These are phyloP conservation scores for Rhodotorula paludigena DNA, from an alignment of 768 basidiomycete genomes.

Conservation along the genomic window DNA sequence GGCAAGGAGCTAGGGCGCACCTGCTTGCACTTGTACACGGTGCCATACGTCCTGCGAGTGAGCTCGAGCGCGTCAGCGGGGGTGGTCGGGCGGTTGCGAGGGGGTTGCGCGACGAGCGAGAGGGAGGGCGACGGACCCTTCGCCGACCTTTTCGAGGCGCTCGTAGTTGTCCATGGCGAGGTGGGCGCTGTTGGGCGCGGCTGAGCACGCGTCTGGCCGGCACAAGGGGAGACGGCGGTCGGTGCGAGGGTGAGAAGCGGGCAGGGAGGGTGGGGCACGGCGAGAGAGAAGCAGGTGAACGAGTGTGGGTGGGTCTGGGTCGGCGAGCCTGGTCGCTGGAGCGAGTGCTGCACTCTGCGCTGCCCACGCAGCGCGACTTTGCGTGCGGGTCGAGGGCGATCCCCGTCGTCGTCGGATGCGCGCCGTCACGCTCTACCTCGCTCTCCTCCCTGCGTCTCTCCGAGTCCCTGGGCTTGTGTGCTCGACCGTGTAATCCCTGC, in stretches of 20 bases:
- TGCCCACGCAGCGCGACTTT: too few species aligned
- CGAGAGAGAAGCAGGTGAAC: too few species aligned
- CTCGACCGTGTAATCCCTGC: not conserved
- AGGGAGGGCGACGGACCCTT: constrained; percentile 9
- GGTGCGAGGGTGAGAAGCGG: too few species aligned
- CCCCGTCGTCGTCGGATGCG: too few species aligned
- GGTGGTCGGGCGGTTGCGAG: not conserved
- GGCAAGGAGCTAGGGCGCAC: constrained; percentile 72
- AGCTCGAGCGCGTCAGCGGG: not conserved
- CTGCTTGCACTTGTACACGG: constrained; percentile 94
- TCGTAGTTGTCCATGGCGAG: constrained; percentile 32
- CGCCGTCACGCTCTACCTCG: too few species aligned
- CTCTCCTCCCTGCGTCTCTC: not conserved
- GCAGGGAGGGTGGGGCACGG: not conserved
- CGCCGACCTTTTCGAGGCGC: constrained; percentile 35
- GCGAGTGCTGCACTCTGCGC: too few species aligned
- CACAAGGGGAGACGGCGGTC: not conserved
- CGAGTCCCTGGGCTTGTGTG: too few species aligned
- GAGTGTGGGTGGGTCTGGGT: too few species aligned
- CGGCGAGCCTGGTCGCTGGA: too few species aligned
- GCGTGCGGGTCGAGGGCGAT: too few species aligned
- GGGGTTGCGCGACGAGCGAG: not conserved
- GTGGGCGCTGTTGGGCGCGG: not conserved
- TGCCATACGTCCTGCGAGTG: constrained; percentile 81
- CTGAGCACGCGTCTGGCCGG: too few species aligned